These are phyloP conservation scores for Filosporella fistucella DNA, from an alignment of 495 filamentous ascomycete genomes.

Conservation along the genomic window DNA sequence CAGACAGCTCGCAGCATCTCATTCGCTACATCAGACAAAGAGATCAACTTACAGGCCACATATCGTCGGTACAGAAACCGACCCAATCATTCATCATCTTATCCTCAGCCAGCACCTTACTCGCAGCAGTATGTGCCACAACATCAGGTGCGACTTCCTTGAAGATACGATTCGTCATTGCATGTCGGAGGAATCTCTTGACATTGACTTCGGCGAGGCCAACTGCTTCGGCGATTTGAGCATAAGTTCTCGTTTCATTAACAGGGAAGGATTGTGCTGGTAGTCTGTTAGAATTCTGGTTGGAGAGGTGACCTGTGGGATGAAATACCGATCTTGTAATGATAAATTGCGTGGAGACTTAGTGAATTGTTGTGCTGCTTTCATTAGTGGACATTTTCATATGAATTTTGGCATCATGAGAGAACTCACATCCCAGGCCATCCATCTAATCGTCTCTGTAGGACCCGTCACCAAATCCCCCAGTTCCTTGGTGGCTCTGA, in stretches of 20 bases:
- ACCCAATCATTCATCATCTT: constrained; percentile 41
- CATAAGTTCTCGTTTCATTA: constrained; percentile 35
- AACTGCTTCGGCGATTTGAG: constrained; percentile 35
- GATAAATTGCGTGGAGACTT: constrained; percentile 29
- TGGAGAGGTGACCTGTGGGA: background rate
- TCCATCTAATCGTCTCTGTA: constrained; percentile 20
- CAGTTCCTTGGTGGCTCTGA: constrained; percentile 22
- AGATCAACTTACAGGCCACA: constrained; percentile 40
- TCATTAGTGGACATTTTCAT: background rate
- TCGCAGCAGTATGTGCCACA: constrained; percentile 49
- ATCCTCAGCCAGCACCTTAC: constrained; percentile 39
- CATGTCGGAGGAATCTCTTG: constrained; percentile 47
- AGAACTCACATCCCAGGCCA: constrained; percentile 22
- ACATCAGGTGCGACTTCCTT: constrained; percentile 41
- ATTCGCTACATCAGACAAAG: constrained; percentile 22
- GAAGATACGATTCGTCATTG: constrained; percentile 54
- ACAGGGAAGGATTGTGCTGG: constrained; percentile 31
- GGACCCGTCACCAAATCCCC: constrained; percentile 19
- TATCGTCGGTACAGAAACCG: constrained; percentile 45
- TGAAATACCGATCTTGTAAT: constrained; percentile 26
- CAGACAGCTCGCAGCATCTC: background rate
- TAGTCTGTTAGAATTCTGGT: constrained; percentile 3
- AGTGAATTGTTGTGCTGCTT: constrained; percentile 22
- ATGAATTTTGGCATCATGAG: background rate
- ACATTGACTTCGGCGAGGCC: constrained; percentile 39